phyloP scores from a whole-genome alignment of 2,329 filamentous ascomycete genomes.

The Pseudocercospora macadamiae region DNA sequence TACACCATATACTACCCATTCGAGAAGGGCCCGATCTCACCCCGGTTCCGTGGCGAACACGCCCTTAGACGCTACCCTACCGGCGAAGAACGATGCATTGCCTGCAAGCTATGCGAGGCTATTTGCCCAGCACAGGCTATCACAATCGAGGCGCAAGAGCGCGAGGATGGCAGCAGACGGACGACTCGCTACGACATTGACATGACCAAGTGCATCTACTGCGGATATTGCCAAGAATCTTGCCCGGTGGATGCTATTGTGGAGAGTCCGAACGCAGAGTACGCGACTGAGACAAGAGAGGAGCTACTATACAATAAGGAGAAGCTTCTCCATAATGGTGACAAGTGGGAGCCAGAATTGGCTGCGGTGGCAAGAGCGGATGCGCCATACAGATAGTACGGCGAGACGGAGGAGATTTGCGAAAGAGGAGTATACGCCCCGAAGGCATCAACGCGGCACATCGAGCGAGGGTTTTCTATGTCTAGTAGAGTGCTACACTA shows the following conservation, averaged over 20 bases:
- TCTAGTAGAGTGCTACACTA: constrained; percentile 15
- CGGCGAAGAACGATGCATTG: constrained; percentile 98
- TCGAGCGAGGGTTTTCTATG: constrained; percentile 18
- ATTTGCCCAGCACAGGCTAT: constrained; percentile 98
- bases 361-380: constrained; percentile 90
- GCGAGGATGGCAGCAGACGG: constrained; percentile 89
- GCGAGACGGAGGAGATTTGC: background rate
- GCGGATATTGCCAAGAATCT: constrained; percentile 97
- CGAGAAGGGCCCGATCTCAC: constrained; percentile 97
- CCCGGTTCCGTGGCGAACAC: constrained; percentile 97
- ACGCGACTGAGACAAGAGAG: constrained; percentile 79
- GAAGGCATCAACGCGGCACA: constrained; percentile 1
- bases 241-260: constrained; percentile 97
- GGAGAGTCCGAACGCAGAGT: constrained; percentile 73
- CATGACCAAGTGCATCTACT: constrained; percentile 99
- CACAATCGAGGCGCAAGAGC: constrained; percentile 98
- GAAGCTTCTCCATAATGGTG: constrained; percentile 55
- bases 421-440: background rate
- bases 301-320: constrained; percentile 98
- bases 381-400: constrained; percentile 64
- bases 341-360: constrained; percentile 91
- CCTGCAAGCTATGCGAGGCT: constrained; percentile 99
- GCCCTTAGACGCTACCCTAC: constrained; percentile 94
- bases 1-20: constrained; percentile 99
- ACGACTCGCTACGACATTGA: constrained; percentile 99